Percentiles rank a stretch among this genome's conserved stretches.
These are phyloP conservation scores for Diplotaxis tenuifolia DNA, from an alignment of 345 rosid genomes.

Conservation along the genomic window DNA sequence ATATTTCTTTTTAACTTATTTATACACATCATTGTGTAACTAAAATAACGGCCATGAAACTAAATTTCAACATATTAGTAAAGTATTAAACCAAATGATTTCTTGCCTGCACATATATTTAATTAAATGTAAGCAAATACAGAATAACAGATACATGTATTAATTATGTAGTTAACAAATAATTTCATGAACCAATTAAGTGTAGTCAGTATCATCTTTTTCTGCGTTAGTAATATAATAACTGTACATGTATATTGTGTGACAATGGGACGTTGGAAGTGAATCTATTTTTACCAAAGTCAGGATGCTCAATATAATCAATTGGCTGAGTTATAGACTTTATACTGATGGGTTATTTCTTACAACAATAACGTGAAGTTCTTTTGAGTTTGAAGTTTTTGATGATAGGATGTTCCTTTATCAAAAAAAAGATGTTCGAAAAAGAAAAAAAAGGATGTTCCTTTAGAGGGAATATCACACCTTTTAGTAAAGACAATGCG, in stretches of 20 bases:
- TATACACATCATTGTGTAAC: not conserved
- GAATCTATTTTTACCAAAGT: not conserved
- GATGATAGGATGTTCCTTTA: conserved; percentile 1
- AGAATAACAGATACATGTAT: not conserved
- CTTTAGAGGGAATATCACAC: conserved; percentile 1
- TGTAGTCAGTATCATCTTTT: not conserved
- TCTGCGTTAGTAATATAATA: not conserved
- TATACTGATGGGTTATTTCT: not conserved
- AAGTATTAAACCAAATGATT: not conserved
- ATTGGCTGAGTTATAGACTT: not conserved
- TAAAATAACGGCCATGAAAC: not conserved
- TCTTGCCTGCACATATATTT: not conserved
- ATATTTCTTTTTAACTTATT: not conserved
- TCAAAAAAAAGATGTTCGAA: too few relatives aligned
- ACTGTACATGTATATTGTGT: not conserved
- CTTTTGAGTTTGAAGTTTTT: not conserved
- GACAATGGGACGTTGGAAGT: not conserved
- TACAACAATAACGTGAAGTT: not conserved
- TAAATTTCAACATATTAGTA: not conserved
- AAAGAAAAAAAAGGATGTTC: too few relatives aligned
- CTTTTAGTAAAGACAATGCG: conserved; percentile 16
- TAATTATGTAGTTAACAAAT: not conserved
- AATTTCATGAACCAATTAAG: not conserved
- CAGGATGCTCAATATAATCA: not conserved
- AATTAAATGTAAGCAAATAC: not conserved